Base-by-base conservation (phyloP, 148 eudicot species). In the Silene latifolia region DNA sequence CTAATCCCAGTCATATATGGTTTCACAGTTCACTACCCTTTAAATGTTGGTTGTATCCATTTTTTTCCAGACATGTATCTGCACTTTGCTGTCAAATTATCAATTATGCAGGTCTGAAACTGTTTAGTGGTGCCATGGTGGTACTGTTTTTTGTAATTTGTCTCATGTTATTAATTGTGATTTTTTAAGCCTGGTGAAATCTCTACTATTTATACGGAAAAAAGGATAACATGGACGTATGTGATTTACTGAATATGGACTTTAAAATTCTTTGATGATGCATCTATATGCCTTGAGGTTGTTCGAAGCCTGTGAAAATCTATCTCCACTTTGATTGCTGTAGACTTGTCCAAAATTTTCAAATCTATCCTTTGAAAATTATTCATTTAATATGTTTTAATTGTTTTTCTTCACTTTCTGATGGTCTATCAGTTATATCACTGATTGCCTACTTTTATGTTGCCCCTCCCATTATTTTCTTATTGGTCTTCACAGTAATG, bases 401-500 rank as follows among this genome's bases (percentile, higher is more conserved):
- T 42, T 67, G 11, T 67, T 10, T 3, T n/a, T 62, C 8, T 32
- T 24, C 47, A 18, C 21, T 9, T 29, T 21, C 32, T 42, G 10
- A 32, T 64, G 68, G 58, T 60, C 53, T 67, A 44, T 57, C 20
- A 12, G 25, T 24, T 7, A 39, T 39, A 39, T 39, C 44, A 39
- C 44, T 39, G n/a, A 21, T 64, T 5, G 61, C 44, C 25, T 68
- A 56, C 66, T 57, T 63, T 68, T 51, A 18, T 25, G 54, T 51
- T 68, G 25, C 54, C 53, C 27, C 71, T 44, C 25, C 18, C 54
- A 19, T 63, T 27, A 27, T 62, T 32, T 76, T 27, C 47, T 61
- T 24, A 61, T 76, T 29, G 53, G 76, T 35, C 48, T 74, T 71
- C 82, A 79, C 87, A 95, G 99, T 90, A 83, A 95, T 95, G 97